These are phyloP conservation scores for Colletotrichum orchidophilum DNA, from an alignment of 2,329 filamentous ascomycete genomes.

Conservation along the genomic window DNA sequence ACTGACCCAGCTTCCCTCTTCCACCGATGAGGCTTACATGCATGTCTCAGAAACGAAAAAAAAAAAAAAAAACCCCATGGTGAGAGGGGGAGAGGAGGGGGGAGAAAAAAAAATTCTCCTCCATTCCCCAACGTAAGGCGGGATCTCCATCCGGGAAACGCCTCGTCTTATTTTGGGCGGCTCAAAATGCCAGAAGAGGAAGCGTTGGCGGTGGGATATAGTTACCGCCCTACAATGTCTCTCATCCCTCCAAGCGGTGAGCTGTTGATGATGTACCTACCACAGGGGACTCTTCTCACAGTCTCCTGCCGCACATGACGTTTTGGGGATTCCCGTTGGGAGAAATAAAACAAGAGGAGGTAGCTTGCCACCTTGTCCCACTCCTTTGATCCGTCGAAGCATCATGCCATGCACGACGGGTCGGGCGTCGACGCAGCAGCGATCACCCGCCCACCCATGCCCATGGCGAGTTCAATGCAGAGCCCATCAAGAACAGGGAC, in stretches of 20 bases:
- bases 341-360: neutral
- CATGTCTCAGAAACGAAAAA: slow-evolving; percentile 7
- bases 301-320: neutral
- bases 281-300: neutral
- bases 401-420: neutral
- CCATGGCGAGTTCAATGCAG: neutral
- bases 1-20: neutral
- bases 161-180: neutral
- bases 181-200: slow-evolving; percentile 8
- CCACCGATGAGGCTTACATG: slow-evolving; percentile 1
- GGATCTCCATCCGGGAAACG: slow-evolving; percentile 18
- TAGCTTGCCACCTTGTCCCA: neutral
- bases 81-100: neutral
- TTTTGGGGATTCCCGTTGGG: neutral
- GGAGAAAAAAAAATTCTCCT: neutral
- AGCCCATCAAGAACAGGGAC: neutral
- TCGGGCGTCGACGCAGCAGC: neutral
- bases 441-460: neutral
- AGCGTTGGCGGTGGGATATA: neutral
- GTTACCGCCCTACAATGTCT: neutral
- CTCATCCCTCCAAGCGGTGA: neutral
- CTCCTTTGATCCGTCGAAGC: neutral
- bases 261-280: neutral
- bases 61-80: no score
- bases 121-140: neutral